phyloP scores from a whole-genome alignment of 352 stramenopile species.

The Pythium sukuiense region DNA sequence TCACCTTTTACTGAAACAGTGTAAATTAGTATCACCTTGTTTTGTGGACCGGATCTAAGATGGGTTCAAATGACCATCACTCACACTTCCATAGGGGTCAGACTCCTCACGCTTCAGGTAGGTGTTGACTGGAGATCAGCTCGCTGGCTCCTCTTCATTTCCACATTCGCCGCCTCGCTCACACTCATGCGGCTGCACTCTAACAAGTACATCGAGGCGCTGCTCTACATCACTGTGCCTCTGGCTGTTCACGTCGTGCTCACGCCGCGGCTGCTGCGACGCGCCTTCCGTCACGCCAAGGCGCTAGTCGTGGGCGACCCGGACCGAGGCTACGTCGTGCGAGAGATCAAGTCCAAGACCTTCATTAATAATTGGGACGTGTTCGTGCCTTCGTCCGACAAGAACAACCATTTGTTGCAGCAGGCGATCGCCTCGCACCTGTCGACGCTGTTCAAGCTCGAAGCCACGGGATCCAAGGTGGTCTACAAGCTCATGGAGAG shows the following conservation, averaged over 20 bases:
- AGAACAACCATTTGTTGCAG: slow-evolving; percentile 54
- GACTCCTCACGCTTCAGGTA: no score
- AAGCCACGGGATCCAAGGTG: slow-evolving; percentile 30
- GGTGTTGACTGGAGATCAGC: no score
- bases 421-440: slow-evolving; percentile 55
- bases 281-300: slow-evolving; percentile 4
- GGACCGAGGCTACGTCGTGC: slow-evolving; percentile 23
- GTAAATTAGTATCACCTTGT: no score
- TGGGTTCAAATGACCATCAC: slow-evolving; percentile 1
- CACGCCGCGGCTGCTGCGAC: slow-evolving; percentile 6
- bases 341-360: slow-evolving; percentile 32
- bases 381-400: slow-evolving; percentile 31
- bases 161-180: not conserved
- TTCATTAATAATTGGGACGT: slow-evolving; percentile 35
- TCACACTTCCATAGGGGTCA: slow-evolving; percentile 2
- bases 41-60: not conserved
- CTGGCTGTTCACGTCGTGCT: slow-evolving; percentile 20
- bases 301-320: slow-evolving; percentile 1
- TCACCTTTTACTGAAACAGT: no score
- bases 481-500: slow-evolving; percentile 55
- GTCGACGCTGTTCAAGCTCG: slow-evolving; percentile 39
- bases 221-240: slow-evolving; percentile 60
- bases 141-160: not conserved
- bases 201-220: slow-evolving; percentile 38
- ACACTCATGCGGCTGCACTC: slow-evolving; percentile 12